Conservation (phyloP, 2,329 filamentous ascomycete species). For the Talaromyces amestolkiae region DNA sequence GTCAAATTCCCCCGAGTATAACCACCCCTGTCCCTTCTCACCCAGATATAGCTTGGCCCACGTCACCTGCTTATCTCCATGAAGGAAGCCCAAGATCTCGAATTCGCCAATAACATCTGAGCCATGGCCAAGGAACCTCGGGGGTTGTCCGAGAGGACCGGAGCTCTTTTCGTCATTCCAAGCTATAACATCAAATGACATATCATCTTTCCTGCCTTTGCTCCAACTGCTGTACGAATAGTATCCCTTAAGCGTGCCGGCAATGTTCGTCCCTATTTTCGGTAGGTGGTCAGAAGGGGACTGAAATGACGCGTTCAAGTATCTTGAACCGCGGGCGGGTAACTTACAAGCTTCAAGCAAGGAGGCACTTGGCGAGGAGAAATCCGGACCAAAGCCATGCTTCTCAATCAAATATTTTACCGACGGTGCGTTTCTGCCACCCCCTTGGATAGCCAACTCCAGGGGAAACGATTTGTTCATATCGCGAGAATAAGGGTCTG, state of each 20-base stretch:
- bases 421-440: background rate
- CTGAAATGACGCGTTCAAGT: background rate
- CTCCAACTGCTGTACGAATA: background rate
- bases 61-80: background rate
- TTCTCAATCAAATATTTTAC: background rate
- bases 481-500: background rate
- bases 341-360: background rate
- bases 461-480: conserved; percentile 4
- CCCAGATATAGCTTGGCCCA: conserved; percentile 1
- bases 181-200: background rate
- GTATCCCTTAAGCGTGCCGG: background rate
- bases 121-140: conserved; percentile 1
- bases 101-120: background rate
- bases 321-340: background rate
- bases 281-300: background rate
- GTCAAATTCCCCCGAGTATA: background rate
- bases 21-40: background rate
- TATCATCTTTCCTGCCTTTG: background rate
- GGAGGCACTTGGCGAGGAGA: background rate
- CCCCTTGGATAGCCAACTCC: conserved; percentile 7
- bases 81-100: background rate
- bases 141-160: background rate
- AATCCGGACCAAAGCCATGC: background rate
- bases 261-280: background rate
- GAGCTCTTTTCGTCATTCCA: background rate